Evolutionary conservation across 2,329 filamentous ascomycete genomes (phyloP).

Genomic region (Sporothrix humicola): DNA sequence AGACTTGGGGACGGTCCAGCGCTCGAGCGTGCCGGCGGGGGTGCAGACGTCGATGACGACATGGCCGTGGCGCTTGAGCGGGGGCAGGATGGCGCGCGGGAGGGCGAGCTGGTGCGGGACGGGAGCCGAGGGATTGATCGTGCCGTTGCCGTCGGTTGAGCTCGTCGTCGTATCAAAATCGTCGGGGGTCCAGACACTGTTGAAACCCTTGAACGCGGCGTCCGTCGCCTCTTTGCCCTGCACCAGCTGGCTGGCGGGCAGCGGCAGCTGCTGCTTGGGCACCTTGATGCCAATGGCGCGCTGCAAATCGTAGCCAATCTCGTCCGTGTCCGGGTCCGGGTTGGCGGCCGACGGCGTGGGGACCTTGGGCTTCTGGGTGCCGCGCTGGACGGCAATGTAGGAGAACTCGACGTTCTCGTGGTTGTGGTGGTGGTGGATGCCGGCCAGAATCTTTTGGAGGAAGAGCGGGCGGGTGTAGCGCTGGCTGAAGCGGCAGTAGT

Average conservation of each 20-base stretch:
- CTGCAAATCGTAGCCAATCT: constrained; percentile 35
- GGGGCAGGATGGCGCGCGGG: constrained; percentile 77
- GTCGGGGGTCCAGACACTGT: constrained; percentile 1
- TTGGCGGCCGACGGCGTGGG: background rate
- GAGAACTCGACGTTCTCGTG: constrained; percentile 92
- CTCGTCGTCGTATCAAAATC: background rate
- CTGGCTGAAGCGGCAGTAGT: constrained; percentile 90
- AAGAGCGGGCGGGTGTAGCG: constrained; percentile 84
- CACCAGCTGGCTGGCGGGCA: constrained; percentile 34
- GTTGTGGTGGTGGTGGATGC: constrained; percentile 71
- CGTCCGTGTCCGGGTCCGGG: constrained; percentile 45
- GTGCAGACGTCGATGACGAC: constrained; percentile 92
- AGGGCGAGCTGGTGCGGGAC: constrained; percentile 67
- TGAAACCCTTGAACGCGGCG: constrained; percentile 60
- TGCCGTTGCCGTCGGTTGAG: background rate
- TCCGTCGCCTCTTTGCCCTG: constrained; percentile 64
- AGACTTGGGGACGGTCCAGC: constrained; percentile 88
- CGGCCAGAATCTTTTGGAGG: constrained; percentile 75
- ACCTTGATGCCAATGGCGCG: no score
- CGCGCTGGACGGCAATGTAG: constrained; percentile 84
- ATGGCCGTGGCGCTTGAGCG: constrained; percentile 87
- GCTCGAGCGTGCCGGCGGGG: constrained; percentile 80
- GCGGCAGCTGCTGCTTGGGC: no score
- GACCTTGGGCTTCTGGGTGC: constrained; percentile 45
- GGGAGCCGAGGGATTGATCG: no score